A percentile compares a stretch with the other conserved stretches of the same genome.
phyloP scores from a whole-genome alignment of 306 rosid genomes.

The Gynostemma pentaphyllum region DNA sequence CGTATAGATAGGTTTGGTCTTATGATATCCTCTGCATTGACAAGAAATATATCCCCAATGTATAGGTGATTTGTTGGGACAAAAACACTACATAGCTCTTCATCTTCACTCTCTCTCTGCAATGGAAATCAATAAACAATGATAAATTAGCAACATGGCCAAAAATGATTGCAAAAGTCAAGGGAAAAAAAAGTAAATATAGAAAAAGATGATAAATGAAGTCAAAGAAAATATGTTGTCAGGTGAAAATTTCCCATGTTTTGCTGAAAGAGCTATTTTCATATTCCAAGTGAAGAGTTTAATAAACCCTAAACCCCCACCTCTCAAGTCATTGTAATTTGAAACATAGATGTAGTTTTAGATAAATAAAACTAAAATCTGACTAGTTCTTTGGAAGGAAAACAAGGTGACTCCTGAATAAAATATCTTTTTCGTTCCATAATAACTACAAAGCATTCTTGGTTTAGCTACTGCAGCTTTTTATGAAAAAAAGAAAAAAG shows the following conservation, averaged over 20 bases:
- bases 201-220: background rate
- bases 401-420: too few species aligned
- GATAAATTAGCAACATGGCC: background rate
- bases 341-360: too few species aligned
- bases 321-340: too few species aligned
- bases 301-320: too few species aligned
- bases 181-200: background rate
- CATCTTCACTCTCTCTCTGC: slow-evolving; percentile 74
- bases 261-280: too few species aligned
- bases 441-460: too few species aligned
- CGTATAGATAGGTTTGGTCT: slow-evolving; percentile 85
- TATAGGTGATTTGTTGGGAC: slow-evolving; percentile 87
- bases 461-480: too few species aligned
- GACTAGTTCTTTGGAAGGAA: too few species aligned
- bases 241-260: background rate
- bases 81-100: slow-evolving; percentile 82
- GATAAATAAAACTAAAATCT: too few species aligned
- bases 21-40: slow-evolving; percentile 62
- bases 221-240: background rate
- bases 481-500: too few species aligned
- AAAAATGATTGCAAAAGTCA: background rate
- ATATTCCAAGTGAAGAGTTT: too few species aligned
- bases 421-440: too few species aligned
- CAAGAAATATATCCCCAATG: slow-evolving; percentile 73
- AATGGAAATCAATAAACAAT: slow-evolving; percentile 4